Base-by-base conservation (phyloP, 768 basidiomycete genomes). In the Trametes meyenii region DNA sequence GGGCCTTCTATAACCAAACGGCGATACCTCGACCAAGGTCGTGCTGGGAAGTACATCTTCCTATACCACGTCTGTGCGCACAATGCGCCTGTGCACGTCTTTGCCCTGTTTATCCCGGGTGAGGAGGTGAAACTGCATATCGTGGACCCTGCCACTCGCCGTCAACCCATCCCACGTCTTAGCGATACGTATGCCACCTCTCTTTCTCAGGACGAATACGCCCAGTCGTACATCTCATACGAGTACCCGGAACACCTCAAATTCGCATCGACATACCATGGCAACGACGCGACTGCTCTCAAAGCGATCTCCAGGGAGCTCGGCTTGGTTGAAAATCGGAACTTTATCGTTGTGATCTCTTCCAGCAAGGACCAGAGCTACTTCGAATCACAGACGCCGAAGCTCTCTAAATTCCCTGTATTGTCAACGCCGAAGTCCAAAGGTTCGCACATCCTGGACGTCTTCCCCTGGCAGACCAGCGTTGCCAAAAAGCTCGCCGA, bases 301-400 rank as follows among this genome's bases (percentile, higher is more conserved):
- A 93, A 90, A 63, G 89, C 92, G 2, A 78, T 99, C 55, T 94
- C 92, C 12, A 86, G 92, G 38, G 96, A 98, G 69, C 82, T 99
- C 7, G 87, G 87, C 14, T 71, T 91, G 2, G 66, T 90, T 58
- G 89, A 92, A 68, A 84, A 86, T 58, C 83, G 89, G 72, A 88
- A 87, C 2, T 85, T 86, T 65, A 85, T 85, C 2, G 76, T 97
- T 24, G 84, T 94, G 44, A 80, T 98, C 29, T 97, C 94, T 7
- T 98, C 97, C 13, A 81, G 81, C 56, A 95, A 92, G 71, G 89
- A 94, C 50, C 84, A 88, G 66, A 77, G 80, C 19, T 96, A 96
- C 73, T 97, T 94, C 71, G 92, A 96, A 67, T 72, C 79, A 11
- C 76, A 82, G 38, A 74, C 90, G 50, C 83, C 88, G 24, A 90